Conservation (phyloP, 2,329 filamentous ascomycete genomes). For the Cladophialophora carrionii region DNA sequence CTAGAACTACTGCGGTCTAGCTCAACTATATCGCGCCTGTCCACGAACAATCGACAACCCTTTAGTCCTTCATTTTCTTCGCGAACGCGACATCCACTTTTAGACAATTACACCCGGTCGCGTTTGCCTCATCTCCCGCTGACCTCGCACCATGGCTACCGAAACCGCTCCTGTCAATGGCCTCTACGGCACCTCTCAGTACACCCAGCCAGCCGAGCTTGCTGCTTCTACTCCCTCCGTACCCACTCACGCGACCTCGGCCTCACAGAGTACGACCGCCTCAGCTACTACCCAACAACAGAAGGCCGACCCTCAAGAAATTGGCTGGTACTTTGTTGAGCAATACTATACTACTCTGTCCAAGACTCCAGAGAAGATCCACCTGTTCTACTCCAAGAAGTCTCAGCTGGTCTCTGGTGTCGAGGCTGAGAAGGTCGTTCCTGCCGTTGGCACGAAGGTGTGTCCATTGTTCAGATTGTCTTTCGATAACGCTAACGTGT, state of each 20-base stretch:
- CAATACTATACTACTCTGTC: slow-evolving; percentile 98
- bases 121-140: slow-evolving; percentile 12
- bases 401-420: slow-evolving; percentile 93
- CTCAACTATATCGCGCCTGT: slow-evolving; percentile 3
- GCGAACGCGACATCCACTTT: slow-evolving; percentile 10
- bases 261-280: slow-evolving; percentile 37
- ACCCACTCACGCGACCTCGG: slow-evolving; percentile 32
- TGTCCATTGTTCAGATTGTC: slow-evolving; percentile 42
- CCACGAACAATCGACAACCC: neutral
- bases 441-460: slow-evolving; percentile 86
- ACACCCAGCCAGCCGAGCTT: slow-evolving; percentile 38
- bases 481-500: slow-evolving; percentile 13
- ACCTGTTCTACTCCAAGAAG: slow-evolving; percentile 92
- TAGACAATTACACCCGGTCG: neutral
- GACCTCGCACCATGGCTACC: slow-evolving; percentile 34
- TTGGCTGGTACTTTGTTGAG: slow-evolving; percentile 99
- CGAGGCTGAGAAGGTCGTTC: slow-evolving; percentile 84
- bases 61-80: neutral
- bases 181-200: slow-evolving; percentile 35
- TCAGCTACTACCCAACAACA: slow-evolving; percentile 41
- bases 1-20: slow-evolving; percentile 16
- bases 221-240: slow-evolving; percentile 38
- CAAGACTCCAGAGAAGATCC: slow-evolving; percentile 90
- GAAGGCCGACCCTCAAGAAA: slow-evolving; percentile 68
- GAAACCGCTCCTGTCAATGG: slow-evolving; percentile 37